phyloP scores from a whole-genome alignment of 164 flowering plant species.

The Macadamia tetraphylla region DNA sequence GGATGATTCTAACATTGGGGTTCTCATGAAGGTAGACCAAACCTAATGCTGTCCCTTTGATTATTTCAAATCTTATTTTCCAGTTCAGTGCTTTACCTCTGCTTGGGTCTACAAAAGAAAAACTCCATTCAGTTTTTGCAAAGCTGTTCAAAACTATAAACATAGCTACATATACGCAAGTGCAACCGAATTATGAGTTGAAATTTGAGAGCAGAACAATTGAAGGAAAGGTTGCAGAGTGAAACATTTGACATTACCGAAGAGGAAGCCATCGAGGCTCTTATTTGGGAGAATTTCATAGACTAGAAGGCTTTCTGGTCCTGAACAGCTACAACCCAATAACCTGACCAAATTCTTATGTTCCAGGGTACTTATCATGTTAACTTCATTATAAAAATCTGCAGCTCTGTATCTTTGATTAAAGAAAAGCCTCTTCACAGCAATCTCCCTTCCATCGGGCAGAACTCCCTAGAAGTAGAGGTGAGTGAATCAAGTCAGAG shows the following conservation, averaged over 20 bases:
- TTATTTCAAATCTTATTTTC: slow-evolving; percentile 46
- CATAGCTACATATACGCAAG: no score
- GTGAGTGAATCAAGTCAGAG: neutral
- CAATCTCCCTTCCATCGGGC: slow-evolving; percentile 63
- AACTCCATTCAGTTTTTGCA: no score
- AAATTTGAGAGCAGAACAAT: no score
- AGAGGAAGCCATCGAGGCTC: slow-evolving; percentile 52
- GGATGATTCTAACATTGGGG: slow-evolving; percentile 39
- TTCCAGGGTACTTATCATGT: slow-evolving; percentile 45
- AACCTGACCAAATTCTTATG: slow-evolving; percentile 63
- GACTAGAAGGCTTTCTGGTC: slow-evolving; percentile 40
- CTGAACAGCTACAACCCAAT: slow-evolving; percentile 53
- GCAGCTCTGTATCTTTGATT: slow-evolving; percentile 25
- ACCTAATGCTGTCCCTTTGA: slow-evolving; percentile 68
- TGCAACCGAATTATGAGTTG: no score
- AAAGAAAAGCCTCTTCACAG: slow-evolving; percentile 46
- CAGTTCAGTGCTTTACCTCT: slow-evolving; percentile 57
- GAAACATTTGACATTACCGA: slow-evolving; percentile 33
- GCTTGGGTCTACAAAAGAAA: slow-evolving; percentile 38
- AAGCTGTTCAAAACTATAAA: no score
- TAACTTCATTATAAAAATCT: slow-evolving; percentile 49
- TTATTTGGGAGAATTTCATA: slow-evolving; percentile 53
- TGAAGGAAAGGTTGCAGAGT: neutral
- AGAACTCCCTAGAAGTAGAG: slow-evolving; percentile 42
- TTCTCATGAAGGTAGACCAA: slow-evolving; percentile 57